phyloP scores from a whole-genome alignment of 306 rosid species.

The Cicer yamashitae region DNA sequence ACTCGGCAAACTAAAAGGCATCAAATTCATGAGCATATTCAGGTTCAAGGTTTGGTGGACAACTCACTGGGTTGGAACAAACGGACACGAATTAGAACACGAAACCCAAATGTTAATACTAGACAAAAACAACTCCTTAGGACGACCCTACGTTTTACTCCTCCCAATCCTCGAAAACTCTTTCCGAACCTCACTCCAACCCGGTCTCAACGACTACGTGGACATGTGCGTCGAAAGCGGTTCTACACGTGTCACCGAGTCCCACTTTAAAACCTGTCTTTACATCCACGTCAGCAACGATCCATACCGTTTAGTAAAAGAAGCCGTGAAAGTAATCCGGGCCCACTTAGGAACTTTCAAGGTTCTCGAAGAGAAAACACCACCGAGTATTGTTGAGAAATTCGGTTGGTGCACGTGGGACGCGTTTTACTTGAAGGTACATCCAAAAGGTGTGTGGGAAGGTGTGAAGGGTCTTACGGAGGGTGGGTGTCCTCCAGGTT shows the following conservation, averaged over 20 bases:
- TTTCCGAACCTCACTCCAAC: conserved; percentile 64
- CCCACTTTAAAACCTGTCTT: conserved; percentile 57
- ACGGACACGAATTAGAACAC: conserved; percentile 62
- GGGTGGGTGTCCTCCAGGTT: conserved; percentile 83
- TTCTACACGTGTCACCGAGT: conserved; percentile 56
- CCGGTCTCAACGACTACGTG: conserved; percentile 49
- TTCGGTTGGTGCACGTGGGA: conserved; percentile 95
- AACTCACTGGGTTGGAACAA: conserved; percentile 67
- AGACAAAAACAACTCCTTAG: conserved; percentile 42
- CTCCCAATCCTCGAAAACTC: conserved; percentile 69
- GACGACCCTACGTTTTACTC: conserved; percentile 65
- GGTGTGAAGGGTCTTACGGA: conserved; percentile 64
- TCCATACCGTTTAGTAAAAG: conserved; percentile 56
- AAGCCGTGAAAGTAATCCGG: conserved; percentile 54
- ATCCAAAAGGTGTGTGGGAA: conserved; percentile 65
- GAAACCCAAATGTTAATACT: conserved; percentile 74
- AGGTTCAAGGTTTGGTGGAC: conserved; percentile 87
- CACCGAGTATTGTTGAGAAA: conserved; percentile 63
- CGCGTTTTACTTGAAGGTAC: conserved; percentile 75
- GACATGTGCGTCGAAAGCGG: conserved; percentile 70
- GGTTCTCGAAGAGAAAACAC: conserved; percentile 63
- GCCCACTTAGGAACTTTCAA: conserved; percentile 63
- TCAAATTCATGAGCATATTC: conserved; percentile 70
- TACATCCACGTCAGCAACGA: conserved; percentile 65
- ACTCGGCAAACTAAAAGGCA: conserved; percentile 57